Evolutionary conservation across 2,329 filamentous ascomycete species (phyloP), one percentile per base, ranked within the genome.

Genomic region (Arthroderma sp.): DNA sequence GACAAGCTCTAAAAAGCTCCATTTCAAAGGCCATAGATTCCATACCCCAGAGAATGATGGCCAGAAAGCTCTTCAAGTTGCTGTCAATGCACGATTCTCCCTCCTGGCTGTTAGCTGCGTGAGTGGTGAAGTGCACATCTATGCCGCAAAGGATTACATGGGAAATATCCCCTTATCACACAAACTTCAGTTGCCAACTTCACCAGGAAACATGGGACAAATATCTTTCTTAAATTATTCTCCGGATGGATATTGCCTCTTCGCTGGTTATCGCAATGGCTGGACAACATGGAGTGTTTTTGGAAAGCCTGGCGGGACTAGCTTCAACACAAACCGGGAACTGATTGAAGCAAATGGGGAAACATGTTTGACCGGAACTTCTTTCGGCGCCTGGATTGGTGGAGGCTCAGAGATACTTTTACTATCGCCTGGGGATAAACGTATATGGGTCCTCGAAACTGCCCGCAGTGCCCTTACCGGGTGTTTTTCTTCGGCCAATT

Each of bases 281-380:
- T 98, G 91, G 91, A 83, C 85, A 4, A 89, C 81, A 39, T 98
- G 89, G 89, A 96, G 89, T 60, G 91, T 96, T 33, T 98, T 94
- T 63, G 91, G 91, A 31, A 95, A 94, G 62, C 75, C 82, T 2
- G 82, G 87, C 9, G 87, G 83, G 45, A 86, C 79, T 54, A 94
- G 86, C 58, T 96, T 96, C 60, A 72, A 74, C 5, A 72, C 77
- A 8, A 84, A 94, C 54, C 68, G 71, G 28, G 64, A 68, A 2
- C 69, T 86, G 33, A 78, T 80, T 2, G 66, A 73, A 40, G 66
- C 68, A 5, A 89, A 91, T 56, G 75, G 74, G 29, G 89, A 98
- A 58, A 74, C 77, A 38, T 96, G 89, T 86, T 71, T 96, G n/a
- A 72, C 75, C 4, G 86, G 88, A 3, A 72, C 94, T 27, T 73